phyloP scores from a whole-genome alignment of 345 rosid genomes.

The Mercurialis annua region DNA sequence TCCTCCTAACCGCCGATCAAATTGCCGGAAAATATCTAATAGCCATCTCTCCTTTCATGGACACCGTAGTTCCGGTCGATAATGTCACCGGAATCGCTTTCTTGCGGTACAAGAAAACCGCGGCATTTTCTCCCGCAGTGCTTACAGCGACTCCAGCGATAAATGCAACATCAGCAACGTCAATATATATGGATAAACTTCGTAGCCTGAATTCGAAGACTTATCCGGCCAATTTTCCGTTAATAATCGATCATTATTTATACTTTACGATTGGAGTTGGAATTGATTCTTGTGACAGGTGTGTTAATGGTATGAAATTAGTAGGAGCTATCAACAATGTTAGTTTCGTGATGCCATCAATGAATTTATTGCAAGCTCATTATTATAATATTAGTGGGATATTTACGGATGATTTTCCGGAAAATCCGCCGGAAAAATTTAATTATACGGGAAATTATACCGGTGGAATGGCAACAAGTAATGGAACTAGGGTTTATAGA shows the following conservation, averaged over 20 bases:
- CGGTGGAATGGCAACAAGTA: background rate
- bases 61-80: conserved; percentile 51
- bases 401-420: conserved; percentile 69
- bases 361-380: conserved; percentile 62
- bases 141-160: conserved; percentile 46
- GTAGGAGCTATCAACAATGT: conserved; percentile 56
- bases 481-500: conserved; percentile 21
- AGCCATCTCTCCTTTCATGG: conserved; percentile 77
- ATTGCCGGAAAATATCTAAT: conserved; percentile 46
- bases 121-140: conserved; percentile 32
- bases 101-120: conserved; percentile 43
- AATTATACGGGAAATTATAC: conserved; percentile 49
- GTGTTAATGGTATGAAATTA: conserved; percentile 43
- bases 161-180: conserved; percentile 49
- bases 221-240: conserved; percentile 54
- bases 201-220: conserved; percentile 58
- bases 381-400: conserved; percentile 53
- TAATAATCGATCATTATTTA: conserved; percentile 49
- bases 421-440: conserved; percentile 39
- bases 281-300: conserved; percentile 57
- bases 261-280: conserved; percentile 54
- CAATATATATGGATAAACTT: conserved; percentile 34
- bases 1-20: conserved; percentile 46
- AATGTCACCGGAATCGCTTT: conserved; percentile 45
- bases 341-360: conserved; percentile 58